Evolutionary conservation across 164 flowering plant genomes (phyloP), one percentile per base, ranked within the genome.

Genomic region (Amborella trichopoda): DNA sequence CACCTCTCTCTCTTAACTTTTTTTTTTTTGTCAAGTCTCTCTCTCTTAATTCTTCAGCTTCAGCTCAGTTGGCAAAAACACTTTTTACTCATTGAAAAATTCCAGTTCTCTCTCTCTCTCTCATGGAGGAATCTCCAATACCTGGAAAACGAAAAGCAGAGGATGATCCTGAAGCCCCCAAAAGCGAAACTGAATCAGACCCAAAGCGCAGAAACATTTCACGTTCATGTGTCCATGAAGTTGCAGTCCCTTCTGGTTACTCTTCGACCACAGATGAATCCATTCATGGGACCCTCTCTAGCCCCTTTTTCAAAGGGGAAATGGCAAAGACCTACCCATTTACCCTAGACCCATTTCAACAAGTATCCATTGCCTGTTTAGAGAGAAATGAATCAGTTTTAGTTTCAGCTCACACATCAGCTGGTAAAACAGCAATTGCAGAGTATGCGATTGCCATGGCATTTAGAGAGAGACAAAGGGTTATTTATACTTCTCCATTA

Each of bases 391-490:
- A 93, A 58, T 82, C 96, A 0, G 88, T 87, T 19, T 59, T 93
- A 51, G 96, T 87, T 0, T 91, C 98, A 0, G 98, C 98, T 0
- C 98, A 91, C 55, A 91, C 98, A 14, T 91, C 98, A 0, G 98
- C 98, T 19, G 98, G 98, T 3, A 91, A 91, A 60, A 91, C 98
- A 48, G 98, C 95, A 1, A 85, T 87, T 4, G 96, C 96, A 0
- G 98, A 91, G 67, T 91, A 91, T 61, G 96, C 98, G 0, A 77
- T 91, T 37, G 98, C 98, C 1, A 83, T 87, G 98, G 61, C 85
- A 0, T 93, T 93, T 40, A 73, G 91, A 33, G 91, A 93, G 13
- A 82, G 79, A 60, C 99, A 93, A 42, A 61, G 95, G 60, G 99
- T 93, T 5, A 74, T 93, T 24, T 93, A 88, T 49, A 93, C 99